Percentiles rank a stretch among this genome's conserved stretches.
Evolutionary conservation across 2,329 filamentous ascomycete species (phyloP).

Genomic region (Verticillium tricorpus): DNA sequence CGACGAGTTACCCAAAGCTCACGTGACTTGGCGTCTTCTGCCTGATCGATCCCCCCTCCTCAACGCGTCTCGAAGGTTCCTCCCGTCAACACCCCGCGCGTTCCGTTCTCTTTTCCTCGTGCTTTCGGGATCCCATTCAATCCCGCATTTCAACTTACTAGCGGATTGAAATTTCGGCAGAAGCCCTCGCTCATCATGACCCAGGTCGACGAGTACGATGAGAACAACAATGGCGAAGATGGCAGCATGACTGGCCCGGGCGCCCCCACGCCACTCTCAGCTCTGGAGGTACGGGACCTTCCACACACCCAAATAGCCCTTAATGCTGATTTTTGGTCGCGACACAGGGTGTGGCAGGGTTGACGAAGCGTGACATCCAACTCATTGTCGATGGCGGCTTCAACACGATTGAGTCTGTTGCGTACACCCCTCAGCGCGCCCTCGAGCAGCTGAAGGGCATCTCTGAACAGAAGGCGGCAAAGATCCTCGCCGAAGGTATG

Average conservation of each 20-base stretch:
- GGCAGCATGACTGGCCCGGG: conserved; percentile 74
- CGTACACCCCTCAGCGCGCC: conserved; percentile 79
- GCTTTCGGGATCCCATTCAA: not conserved
- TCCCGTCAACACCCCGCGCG: conserved; percentile 14
- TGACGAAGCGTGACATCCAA: conserved; percentile 95
- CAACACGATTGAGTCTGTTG: conserved; percentile 92
- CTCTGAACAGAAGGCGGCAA: conserved; percentile 91
- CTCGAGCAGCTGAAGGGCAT: conserved; percentile 97
- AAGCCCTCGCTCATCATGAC: conserved; percentile 31
- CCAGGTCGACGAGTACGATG: conserved; percentile 60
- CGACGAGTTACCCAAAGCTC: conserved; percentile 5
- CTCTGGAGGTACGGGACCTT: conserved; percentile 68
- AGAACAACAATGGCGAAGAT: conserved; percentile 63
- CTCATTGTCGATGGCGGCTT: conserved; percentile 86
- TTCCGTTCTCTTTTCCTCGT: conserved; percentile 8
- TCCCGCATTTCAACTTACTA: not conserved
- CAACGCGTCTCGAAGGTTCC: conserved; percentile 25
- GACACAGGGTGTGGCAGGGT: conserved; percentile 71
- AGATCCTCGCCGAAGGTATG: conserved; percentile 82
- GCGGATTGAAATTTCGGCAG: not conserved
- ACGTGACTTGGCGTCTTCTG: conserved; percentile 34
- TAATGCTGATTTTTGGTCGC: not conserved
- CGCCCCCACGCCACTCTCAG: conserved; percentile 83
- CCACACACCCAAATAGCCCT: not conserved
- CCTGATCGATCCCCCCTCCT: conserved; percentile 19